phyloP scores from a whole-genome alignment of 2,329 filamentous ascomycete species.

The Aureobasidium subglaciale region DNA sequence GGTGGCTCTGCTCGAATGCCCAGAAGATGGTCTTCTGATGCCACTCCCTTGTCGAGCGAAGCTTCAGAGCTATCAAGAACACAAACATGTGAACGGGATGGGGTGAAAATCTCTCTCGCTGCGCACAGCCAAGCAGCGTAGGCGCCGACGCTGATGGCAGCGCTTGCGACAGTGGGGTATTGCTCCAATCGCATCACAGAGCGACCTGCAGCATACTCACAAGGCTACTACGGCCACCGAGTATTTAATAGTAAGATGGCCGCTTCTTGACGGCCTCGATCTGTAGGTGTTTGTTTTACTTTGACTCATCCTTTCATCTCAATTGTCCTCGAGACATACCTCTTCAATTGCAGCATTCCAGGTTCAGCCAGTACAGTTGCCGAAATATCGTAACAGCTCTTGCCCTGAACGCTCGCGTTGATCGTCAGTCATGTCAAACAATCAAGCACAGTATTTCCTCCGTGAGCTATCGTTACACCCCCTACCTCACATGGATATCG shows the following conservation, averaged over 20 bases:
- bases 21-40: neutral
- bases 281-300: neutral
- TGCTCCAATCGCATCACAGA: slow-evolving; percentile 8
- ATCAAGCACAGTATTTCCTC: slow-evolving; percentile 26
- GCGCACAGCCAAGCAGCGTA: slow-evolving; percentile 7
- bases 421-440: slow-evolving; percentile 8
- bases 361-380: neutral
- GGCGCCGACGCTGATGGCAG: slow-evolving; percentile 10
- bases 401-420: neutral
- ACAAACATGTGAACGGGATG: too few species aligned
- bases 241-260: neutral
- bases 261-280: neutral
- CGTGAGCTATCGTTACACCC: slow-evolving; percentile 20
- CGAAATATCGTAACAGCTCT: neutral
- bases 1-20: neutral
- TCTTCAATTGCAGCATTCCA: neutral
- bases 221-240: neutral
- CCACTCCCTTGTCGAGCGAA: neutral
- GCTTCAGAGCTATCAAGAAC: too few species aligned
- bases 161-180: slow-evolving; percentile 2
- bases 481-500: neutral
- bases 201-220: neutral
- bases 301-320: neutral
- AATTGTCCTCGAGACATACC: neutral
- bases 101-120: neutral